Conservation (phyloP, 2,329 filamentous ascomycete genomes). For the Exophiala calicioides region DNA sequence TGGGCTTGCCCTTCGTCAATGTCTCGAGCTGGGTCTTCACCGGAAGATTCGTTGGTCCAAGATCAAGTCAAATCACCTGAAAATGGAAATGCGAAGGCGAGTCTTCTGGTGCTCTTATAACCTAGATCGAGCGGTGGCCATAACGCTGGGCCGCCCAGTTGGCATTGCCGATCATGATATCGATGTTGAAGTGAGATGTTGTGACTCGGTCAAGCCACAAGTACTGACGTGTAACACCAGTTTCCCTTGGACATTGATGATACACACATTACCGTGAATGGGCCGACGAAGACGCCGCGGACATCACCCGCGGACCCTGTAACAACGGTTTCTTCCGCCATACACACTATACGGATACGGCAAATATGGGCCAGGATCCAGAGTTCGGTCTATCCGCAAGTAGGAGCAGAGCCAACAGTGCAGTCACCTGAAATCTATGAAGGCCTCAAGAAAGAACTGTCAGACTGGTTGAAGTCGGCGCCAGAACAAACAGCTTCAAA, state of each 20-base stretch:
- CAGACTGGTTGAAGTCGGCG: slow-evolving; percentile 30
- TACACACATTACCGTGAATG: slow-evolving; percentile 7
- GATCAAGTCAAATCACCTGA: slow-evolving; percentile 31
- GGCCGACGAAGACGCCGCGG: not conserved
- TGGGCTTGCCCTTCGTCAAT: slow-evolving; percentile 33
- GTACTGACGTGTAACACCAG: too few species aligned
- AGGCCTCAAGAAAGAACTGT: slow-evolving; percentile 29
- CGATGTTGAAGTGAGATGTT: slow-evolving; percentile 33
- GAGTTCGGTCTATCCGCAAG: slow-evolving; percentile 27
- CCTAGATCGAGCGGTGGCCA: slow-evolving; percentile 44
- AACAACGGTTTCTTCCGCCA: slow-evolving; percentile 32
- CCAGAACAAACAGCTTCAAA: slow-evolving; percentile 25
- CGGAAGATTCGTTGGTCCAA: slow-evolving; percentile 14
- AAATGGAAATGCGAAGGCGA: slow-evolving; percentile 45
- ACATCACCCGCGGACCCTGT: slow-evolving; percentile 14
- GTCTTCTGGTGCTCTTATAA: slow-evolving; percentile 49
- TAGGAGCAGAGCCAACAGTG: slow-evolving; percentile 22
- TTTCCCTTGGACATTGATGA: slow-evolving; percentile 17
- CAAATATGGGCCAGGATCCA: slow-evolving; percentile 32
- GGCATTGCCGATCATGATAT: slow-evolving; percentile 47
- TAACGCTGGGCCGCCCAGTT: slow-evolving; percentile 42
- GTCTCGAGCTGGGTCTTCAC: slow-evolving; percentile 33
- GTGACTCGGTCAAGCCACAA: not conserved
- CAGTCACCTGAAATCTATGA: slow-evolving; percentile 15
- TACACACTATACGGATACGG: slow-evolving; percentile 33